Evolutionary conservation across 495 filamentous ascomycete genomes (phyloP).

Genomic region (Aspergillus nanangensis): DNA sequence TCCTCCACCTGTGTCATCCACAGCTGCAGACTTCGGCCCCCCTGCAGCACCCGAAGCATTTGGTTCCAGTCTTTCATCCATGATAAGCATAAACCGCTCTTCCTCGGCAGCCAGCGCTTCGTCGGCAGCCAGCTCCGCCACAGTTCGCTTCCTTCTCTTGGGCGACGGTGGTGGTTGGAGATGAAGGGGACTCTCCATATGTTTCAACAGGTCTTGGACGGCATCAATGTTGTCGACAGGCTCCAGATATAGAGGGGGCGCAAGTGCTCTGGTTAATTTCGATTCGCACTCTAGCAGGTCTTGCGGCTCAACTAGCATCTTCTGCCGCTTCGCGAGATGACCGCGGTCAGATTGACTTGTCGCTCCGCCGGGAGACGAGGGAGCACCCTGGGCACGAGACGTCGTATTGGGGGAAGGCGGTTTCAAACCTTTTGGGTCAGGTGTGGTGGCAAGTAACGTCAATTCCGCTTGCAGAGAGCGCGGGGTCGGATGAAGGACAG

Average conservation of each 20-base stretch:
- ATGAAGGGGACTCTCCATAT: constrained; percentile 71
- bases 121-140: constrained; percentile 89
- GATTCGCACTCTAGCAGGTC: constrained; percentile 72
- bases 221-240: constrained; percentile 65
- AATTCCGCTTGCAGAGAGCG: constrained; percentile 71
- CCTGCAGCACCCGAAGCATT: constrained; percentile 51
- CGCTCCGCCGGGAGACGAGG: constrained; percentile 62
- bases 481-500: constrained; percentile 81
- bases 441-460: constrained; percentile 68
- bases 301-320: constrained; percentile 68
- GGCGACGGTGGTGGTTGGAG: constrained; percentile 70
- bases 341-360: constrained; percentile 46
- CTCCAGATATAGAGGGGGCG: constrained; percentile 70
- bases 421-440: constrained; percentile 48
- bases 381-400: constrained; percentile 38
- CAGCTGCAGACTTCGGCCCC: constrained; percentile 57
- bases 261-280: constrained; percentile 63
- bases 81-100: constrained; percentile 86
- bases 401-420: constrained; percentile 38
- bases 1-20: constrained; percentile 67
- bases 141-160: constrained; percentile 87
- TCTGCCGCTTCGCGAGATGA: constrained; percentile 64
- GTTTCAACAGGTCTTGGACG: constrained; percentile 61
- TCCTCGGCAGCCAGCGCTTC: constrained; percentile 85
- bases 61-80: constrained; percentile 77